Conservation (phyloP, 164 flowering plant species). For the Tinospora cordifolia region DNA sequence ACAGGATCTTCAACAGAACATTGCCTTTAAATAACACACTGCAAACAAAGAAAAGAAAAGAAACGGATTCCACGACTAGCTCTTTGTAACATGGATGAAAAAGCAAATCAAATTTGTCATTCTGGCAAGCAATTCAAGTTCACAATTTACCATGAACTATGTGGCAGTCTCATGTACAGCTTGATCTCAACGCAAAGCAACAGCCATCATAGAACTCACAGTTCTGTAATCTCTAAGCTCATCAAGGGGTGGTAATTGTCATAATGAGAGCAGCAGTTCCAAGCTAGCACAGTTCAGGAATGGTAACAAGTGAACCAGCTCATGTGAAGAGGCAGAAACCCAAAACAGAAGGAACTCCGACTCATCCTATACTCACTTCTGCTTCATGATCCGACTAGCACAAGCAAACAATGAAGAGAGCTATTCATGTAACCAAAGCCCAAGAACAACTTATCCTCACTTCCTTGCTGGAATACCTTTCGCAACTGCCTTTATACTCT, state of each 20-base stretch:
- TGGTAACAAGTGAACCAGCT: not conserved
- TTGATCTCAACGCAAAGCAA: not conserved
- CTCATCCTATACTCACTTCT: not conserved
- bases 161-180: not conserved
- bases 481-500: slow-evolving; percentile 78
- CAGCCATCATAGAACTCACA: not conserved
- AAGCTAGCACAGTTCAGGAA: not conserved
- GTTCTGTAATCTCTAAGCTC: not conserved
- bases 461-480: slow-evolving; percentile 48
- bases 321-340: not conserved
- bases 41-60: too few species aligned
- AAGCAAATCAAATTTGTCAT: not conserved
- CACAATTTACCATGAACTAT: not conserved
- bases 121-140: not conserved
- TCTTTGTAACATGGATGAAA: not conserved
- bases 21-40: not conserved
- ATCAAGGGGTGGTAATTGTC: not conserved
- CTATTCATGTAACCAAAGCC: not conserved
- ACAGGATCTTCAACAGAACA: not conserved
- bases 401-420: not conserved
- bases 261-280: not conserved
- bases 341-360: not conserved
- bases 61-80: not conserved
- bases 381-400: not conserved
- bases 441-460: slow-evolving; percentile 11